These are phyloP conservation scores for Rugosomyces carneus DNA, from an alignment of 1,284 basidiomycete species.

Conservation along the genomic window DNA sequence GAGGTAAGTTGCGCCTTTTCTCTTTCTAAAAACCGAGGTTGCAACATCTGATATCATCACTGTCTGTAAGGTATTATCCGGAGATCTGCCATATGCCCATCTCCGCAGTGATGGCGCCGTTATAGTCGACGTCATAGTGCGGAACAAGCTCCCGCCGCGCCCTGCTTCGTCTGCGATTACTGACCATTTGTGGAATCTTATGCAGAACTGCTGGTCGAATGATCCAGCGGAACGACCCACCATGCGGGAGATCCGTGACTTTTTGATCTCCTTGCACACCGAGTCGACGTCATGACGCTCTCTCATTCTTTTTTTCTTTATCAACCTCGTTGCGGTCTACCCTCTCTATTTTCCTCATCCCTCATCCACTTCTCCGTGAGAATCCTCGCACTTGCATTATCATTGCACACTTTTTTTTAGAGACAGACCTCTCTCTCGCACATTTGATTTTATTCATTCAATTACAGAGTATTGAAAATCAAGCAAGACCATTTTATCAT, in stretches of 20 bases:
- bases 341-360: too few relatives aligned
- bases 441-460: too few relatives aligned
- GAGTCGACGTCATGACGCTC: neutral
- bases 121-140: conserved; percentile 9
- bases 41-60: neutral
- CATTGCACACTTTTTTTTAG: too few relatives aligned
- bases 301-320: too few relatives aligned
- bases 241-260: conserved; percentile 6
- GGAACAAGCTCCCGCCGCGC: conserved; percentile 5
- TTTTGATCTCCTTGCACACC: neutral
- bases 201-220: conserved; percentile 8
- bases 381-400: too few relatives aligned
- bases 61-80: conserved; percentile 8
- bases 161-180: conserved; percentile 4
- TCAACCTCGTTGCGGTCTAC: too few relatives aligned
- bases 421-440: too few relatives aligned
- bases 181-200: conserved; percentile 9
- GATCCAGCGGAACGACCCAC: conserved; percentile 6
- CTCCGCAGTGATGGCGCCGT: conserved; percentile 10
- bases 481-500: too few relatives aligned
- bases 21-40: too few relatives aligned
- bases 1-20: conserved; percentile 9
- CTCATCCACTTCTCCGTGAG: too few relatives aligned
- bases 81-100: conserved; percentile 8
- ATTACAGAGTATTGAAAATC: too few relatives aligned